Conservation (phyloP, 176 grass and related monocot species). For the Typha latifolia region DNA sequence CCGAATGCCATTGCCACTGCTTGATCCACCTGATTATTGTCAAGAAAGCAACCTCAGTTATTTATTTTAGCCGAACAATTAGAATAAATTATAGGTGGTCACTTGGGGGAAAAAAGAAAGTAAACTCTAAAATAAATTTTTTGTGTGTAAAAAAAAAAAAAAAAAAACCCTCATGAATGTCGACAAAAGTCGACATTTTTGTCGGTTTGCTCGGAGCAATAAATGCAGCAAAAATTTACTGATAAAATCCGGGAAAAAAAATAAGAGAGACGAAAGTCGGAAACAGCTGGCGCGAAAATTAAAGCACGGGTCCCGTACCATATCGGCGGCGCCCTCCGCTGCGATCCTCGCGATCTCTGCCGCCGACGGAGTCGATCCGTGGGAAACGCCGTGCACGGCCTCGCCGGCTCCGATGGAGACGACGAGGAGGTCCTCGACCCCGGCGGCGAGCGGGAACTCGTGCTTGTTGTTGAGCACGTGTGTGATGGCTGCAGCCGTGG, state of each 20-base stretch:
- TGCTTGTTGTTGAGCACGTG: slow-evolving; percentile 96
- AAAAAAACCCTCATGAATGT: background rate
- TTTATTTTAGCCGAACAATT: too few species aligned
- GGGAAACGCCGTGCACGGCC: background rate
- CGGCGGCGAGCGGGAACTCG: slow-evolving; percentile 59
- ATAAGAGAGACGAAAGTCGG: background rate
- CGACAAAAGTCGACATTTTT: background rate
- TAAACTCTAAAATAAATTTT: too few species aligned
- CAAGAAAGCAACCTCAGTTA: background rate
- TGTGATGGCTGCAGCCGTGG: slow-evolving; percentile 86
- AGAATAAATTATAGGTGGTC: too few species aligned
- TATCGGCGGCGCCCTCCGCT: slow-evolving; percentile 28
- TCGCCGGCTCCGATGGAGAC: slow-evolving; percentile 50
- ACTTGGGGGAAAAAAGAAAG: too few species aligned
- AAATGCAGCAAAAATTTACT: background rate
- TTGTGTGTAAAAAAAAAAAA: too few species aligned
- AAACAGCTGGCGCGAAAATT: background rate
- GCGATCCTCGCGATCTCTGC: slow-evolving; percentile 31
- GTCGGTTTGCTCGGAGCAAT: background rate
- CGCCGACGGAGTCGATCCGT: slow-evolving; percentile 3
- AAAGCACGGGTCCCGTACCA: slow-evolving; percentile 1
- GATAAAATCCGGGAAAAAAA: background rate
- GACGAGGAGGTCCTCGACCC: slow-evolving; percentile 71
- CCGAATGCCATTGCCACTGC: slow-evolving; percentile 62
- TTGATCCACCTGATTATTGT: slow-evolving; percentile 31